phyloP scores from a whole-genome alignment of 1,284 basidiomycete species.

The Malassezia pachydermatis region DNA sequence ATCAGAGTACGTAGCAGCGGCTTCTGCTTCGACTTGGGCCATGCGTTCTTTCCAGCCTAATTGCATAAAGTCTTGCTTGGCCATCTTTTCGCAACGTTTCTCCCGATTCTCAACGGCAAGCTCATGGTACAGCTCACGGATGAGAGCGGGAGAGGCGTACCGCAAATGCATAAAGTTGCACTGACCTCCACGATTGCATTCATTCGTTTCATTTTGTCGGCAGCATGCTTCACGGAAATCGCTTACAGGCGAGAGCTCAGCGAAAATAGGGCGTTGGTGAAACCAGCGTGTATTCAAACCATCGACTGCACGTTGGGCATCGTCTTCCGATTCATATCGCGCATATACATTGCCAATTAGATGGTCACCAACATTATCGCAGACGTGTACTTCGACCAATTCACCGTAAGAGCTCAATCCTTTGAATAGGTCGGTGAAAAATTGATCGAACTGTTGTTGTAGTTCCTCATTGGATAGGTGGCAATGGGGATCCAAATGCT shows the following conservation, averaged over 20 bases:
- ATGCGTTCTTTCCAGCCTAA: constrained; percentile 24
- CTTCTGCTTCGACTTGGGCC: constrained; percentile 9
- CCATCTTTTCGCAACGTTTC: constrained; percentile 20
- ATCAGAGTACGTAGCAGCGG: background rate
- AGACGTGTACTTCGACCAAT: constrained; percentile 84
- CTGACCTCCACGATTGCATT: constrained; percentile 57
- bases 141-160: constrained; percentile 23
- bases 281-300: constrained; percentile 94
- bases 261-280: constrained; percentile 88
- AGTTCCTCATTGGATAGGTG: constrained; percentile 66
- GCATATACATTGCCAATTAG: constrained; percentile 98
- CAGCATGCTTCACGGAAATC: constrained; percentile 99
- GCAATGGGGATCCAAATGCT: constrained; percentile 71
- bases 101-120: constrained; percentile 32
- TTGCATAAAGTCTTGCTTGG: constrained; percentile 6
- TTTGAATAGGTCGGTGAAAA: constrained; percentile 69
- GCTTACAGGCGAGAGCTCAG: constrained; percentile 95
- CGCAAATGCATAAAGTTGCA: constrained; percentile 97
- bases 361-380: constrained; percentile 98
- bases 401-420: constrained; percentile 91
- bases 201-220: constrained; percentile 65
- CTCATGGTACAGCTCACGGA: constrained; percentile 37
- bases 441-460: constrained; percentile 89
- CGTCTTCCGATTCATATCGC: constrained; percentile 94
- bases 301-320: constrained; percentile 85